Percentiles rank a stretch among this genome's conserved stretches.
Conservation (phyloP, 495 filamentous ascomycete genomes). For the Aspergillus cavernicola region DNA sequence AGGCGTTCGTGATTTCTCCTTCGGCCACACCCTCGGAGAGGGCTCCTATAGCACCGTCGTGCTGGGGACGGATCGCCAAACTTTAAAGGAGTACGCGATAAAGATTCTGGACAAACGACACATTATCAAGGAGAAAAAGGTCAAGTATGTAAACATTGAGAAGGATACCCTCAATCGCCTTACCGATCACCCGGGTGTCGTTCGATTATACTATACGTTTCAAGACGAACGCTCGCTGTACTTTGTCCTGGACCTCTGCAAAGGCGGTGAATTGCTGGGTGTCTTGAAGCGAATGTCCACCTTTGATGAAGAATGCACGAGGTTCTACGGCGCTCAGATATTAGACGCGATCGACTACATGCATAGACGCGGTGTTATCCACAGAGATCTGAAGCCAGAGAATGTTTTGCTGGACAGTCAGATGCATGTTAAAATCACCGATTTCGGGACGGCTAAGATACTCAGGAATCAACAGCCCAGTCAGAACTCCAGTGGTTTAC, state of each 20-base stretch:
- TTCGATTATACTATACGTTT: conserved; percentile 97
- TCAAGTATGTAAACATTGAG: conserved; percentile 99
- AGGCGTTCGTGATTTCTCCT: conserved; percentile 94
- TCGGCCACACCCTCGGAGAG: conserved; percentile 88
- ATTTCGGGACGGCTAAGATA: conserved; percentile 97
- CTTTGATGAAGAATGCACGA: conserved; percentile 93
- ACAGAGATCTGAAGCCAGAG: conserved; percentile 95
- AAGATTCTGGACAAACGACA: conserved; percentile 98
- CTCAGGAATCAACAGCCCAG: conserved; percentile 62
- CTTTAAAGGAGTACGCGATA: conserved; percentile 93
- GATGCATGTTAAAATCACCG: conserved; percentile 98
- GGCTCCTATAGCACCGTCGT: conserved; percentile 98
- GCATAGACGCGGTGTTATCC: conserved; percentile 94
- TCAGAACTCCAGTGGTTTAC: conserved; percentile 37
- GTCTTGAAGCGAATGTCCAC: conserved; percentile 90
- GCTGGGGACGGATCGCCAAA: conserved; percentile 91
- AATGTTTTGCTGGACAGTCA: conserved; percentile 93
- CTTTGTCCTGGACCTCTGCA: conserved; percentile 93
- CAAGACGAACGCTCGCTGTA: conserved; percentile 95
- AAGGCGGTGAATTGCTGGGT: conserved; percentile 86
- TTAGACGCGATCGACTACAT: conserved; percentile 96
- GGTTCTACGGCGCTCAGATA: conserved; percentile 95
- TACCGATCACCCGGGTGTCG: conserved; percentile 94
- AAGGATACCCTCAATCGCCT: conserved; percentile 96
- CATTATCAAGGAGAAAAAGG: conserved; percentile 99